Evolutionary conservation across 805 yeast genomes (phyloP).

Genomic region (Wickerhamiella bombiphila): DNA sequence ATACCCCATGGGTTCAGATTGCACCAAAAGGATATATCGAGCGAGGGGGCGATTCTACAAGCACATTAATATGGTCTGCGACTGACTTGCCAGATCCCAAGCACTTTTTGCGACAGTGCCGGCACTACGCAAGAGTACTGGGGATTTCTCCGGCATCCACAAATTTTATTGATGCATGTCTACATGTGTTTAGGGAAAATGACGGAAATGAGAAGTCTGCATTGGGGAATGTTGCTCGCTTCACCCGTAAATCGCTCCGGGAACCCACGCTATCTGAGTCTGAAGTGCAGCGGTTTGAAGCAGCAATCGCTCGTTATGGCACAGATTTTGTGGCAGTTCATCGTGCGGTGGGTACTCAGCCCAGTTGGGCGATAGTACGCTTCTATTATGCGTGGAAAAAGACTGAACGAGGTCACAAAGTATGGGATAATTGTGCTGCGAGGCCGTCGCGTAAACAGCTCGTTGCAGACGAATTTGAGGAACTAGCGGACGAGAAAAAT

Average conservation of each 20-base stretch:
- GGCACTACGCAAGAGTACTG: conserved; percentile 40
- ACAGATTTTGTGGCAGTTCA: conserved; percentile 64
- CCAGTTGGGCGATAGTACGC: conserved; percentile 66
- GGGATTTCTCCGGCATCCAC: conserved; percentile 50
- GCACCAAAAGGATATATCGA: conserved; percentile 71
- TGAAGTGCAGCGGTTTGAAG: conserved; percentile 58
- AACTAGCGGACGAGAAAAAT: conserved; percentile 36
- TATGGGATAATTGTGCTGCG: conserved; percentile 57
- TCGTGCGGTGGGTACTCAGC: conserved; percentile 57
- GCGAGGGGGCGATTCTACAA: conserved; percentile 50
- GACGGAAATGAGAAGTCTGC: conserved; percentile 41
- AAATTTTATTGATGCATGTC: conserved; percentile 65
- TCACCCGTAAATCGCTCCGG: conserved; percentile 44
- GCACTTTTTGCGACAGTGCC: conserved; percentile 39
- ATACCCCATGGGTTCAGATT: conserved; percentile 52
- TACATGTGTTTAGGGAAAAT: conserved; percentile 38
- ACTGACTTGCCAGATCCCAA: conserved; percentile 30
- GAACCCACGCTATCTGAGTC: conserved; percentile 64
- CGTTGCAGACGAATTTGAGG: conserved; percentile 5
- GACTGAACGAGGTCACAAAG: conserved; percentile 49
- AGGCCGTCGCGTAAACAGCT: not conserved
- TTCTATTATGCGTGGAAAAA: conserved; percentile 89
- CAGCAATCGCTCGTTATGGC: conserved; percentile 57
- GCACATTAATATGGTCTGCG: conserved; percentile 50
- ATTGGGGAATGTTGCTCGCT: conserved; percentile 27